A percentile compares a stretch with the other conserved stretches of the same genome.
These are phyloP conservation scores for Neurospora sp. DNA, from an alignment of 495 filamentous ascomycete species.

Conservation along the genomic window DNA sequence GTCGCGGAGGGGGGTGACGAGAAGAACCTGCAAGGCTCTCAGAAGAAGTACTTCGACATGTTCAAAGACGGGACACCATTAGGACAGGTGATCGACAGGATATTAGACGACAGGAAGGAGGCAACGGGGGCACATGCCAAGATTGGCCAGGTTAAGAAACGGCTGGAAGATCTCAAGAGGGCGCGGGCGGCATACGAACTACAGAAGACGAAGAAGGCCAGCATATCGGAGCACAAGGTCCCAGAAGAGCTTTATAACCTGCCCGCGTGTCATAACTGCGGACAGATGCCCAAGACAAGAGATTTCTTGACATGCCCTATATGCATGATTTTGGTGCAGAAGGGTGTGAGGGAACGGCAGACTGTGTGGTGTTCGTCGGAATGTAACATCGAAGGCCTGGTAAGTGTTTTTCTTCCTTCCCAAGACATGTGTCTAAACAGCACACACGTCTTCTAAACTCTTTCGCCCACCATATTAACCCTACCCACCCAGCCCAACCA, in stretches of 20 bases:
- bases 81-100: slow-evolving; percentile 26
- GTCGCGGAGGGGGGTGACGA: slow-evolving; percentile 4
- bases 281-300: slow-evolving; percentile 15
- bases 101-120: slow-evolving; percentile 27
- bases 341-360: slow-evolving; percentile 11
- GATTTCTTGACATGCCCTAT: slow-evolving; percentile 29
- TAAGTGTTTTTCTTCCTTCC: slow-evolving; percentile 15
- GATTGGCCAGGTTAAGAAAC: slow-evolving; percentile 23
- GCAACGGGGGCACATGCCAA: slow-evolving; percentile 22
- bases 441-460: background rate
- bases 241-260: slow-evolving; percentile 22
- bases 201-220: slow-evolving; percentile 27
- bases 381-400: slow-evolving; percentile 31
- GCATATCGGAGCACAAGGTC: slow-evolving; percentile 11
- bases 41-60: slow-evolving; percentile 34
- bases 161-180: slow-evolving; percentile 31
- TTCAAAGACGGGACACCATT: slow-evolving; percentile 20
- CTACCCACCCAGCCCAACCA: slow-evolving; percentile 7
- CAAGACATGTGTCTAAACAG: background rate
- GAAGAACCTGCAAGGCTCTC: slow-evolving; percentile 10
- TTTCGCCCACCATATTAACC: background rate
- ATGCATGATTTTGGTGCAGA: slow-evolving; percentile 26
- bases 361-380: slow-evolving; percentile 35
- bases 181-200: slow-evolving; percentile 34
- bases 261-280: slow-evolving; percentile 28